Conservation (phyloP, 805 yeast genomes). For the Monosporozyma aerobia region DNA sequence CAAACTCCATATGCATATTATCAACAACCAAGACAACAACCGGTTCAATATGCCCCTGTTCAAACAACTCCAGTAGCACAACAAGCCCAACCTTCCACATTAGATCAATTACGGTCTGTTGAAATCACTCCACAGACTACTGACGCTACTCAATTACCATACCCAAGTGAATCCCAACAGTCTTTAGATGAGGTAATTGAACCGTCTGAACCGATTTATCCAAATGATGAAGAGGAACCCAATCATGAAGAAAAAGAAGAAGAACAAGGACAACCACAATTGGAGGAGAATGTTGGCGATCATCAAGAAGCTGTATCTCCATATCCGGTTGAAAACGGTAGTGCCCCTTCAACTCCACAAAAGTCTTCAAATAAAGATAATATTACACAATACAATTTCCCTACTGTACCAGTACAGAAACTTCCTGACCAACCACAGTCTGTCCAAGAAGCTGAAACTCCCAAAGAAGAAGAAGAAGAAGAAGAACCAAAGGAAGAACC, state of each 20-base stretch:
- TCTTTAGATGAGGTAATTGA: not conserved
- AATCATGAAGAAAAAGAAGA: not conserved
- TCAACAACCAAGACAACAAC: constrained; percentile 7
- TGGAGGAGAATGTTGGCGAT: not conserved
- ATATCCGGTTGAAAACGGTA: not conserved
- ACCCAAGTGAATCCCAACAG: constrained; percentile 1
- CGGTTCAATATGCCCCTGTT: not conserved
- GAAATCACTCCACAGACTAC: not conserved
- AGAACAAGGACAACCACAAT: not conserved
- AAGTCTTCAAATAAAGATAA: constrained; percentile 5
- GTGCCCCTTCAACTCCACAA: not conserved
- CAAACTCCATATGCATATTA: constrained; percentile 6
- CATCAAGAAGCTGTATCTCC: not conserved
- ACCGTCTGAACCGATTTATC: constrained; percentile 26
- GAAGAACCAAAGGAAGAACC: constrained; percentile 20
- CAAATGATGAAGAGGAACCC: constrained; percentile 17
- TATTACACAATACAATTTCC: constrained; percentile 33
- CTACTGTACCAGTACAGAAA: constrained; percentile 33
- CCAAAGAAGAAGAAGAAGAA: constrained; percentile 5
- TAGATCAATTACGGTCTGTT: not conserved
- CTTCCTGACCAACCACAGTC: constrained; percentile 1
- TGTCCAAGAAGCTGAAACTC: constrained; percentile 8
- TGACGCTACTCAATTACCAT: constrained; percentile 1
- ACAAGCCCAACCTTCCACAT: not conserved
- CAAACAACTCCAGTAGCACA: not conserved